Conservation (phyloP, 1,284 basidiomycete genomes). For the Cryptococcus sp. region DNA sequence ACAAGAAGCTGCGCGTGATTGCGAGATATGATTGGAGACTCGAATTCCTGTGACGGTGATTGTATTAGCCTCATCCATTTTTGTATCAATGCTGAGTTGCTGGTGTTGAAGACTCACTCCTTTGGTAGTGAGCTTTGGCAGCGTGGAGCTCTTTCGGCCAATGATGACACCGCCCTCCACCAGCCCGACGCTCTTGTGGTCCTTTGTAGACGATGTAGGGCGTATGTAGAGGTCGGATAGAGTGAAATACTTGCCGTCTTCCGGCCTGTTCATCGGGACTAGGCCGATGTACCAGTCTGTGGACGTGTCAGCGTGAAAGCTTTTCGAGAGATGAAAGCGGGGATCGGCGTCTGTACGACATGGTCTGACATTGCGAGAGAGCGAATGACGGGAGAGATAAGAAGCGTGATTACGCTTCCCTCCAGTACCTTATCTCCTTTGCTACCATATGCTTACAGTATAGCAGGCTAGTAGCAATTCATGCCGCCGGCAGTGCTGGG, state of each 20-base stretch:
- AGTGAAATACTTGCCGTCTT: slow-evolving; percentile 7
- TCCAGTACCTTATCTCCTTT: no score
- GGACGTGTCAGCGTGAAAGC: background rate
- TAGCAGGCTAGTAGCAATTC: no score
- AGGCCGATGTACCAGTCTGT: slow-evolving; percentile 20
- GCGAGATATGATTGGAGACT: slow-evolving; percentile 36
- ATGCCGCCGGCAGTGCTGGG: no score
- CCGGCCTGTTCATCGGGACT: background rate
- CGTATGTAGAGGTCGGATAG: slow-evolving; percentile 5
- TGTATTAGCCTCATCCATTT: background rate
- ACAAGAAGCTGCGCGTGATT: slow-evolving; percentile 31
- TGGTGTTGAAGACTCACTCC: background rate
- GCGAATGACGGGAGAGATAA: no score
- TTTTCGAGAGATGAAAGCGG: background rate
- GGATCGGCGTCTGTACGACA: no score
- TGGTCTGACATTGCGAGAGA: no score
- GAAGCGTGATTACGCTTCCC: no score
- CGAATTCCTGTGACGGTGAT: slow-evolving; percentile 18
- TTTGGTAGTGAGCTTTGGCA: background rate
- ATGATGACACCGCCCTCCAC: slow-evolving; percentile 12
- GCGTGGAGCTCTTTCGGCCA: slow-evolving; percentile 13
- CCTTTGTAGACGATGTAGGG: background rate
- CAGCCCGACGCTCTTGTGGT: slow-evolving; percentile 6
- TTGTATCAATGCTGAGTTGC: background rate
- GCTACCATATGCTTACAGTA: no score